A percentile compares a stretch with the other conserved stretches of the same genome.
Conservation (phyloP, 176 grass and related monocot genomes). For the Hordeum marinum region DNA sequence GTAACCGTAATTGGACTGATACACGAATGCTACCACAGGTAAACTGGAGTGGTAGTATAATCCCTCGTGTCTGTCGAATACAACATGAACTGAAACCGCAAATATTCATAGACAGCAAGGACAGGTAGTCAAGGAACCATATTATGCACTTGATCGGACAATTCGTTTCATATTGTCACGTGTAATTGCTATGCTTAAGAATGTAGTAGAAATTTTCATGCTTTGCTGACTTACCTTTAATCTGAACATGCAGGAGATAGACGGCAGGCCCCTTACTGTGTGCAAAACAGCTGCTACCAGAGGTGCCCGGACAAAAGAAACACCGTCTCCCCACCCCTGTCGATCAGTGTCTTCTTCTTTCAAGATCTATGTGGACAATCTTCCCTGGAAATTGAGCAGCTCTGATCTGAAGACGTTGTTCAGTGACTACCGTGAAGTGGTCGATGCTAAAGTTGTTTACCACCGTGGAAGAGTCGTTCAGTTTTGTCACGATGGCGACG, state of each 20-base stretch:
- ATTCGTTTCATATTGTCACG: background rate
- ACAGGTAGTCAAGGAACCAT: background rate
- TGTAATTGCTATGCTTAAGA: background rate
- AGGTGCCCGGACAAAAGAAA: background rate
- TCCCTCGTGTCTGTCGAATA: background rate
- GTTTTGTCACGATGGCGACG: conserved; percentile 77
- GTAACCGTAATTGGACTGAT: background rate
- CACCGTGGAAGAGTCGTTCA: conserved; percentile 49
- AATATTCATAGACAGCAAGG: background rate
- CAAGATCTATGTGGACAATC: conserved; percentile 67
- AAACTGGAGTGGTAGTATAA: background rate
- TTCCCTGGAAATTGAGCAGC: conserved; percentile 74
- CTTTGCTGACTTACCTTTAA: background rate
- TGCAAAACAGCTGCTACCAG: background rate
- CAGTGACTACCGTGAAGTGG: conserved; percentile 66
- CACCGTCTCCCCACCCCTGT: background rate
- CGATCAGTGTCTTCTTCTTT: conserved; percentile 16
- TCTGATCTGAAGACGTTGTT: conserved; percentile 66
- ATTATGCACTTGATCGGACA: background rate
- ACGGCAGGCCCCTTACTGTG: conserved; percentile 60
- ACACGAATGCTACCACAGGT: background rate
- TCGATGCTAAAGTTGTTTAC: conserved; percentile 55
- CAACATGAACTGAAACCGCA: background rate
- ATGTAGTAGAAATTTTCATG: background rate
- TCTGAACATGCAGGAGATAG: conserved; percentile 42